A percentile compares a stretch with the other conserved stretches of the same genome.
phyloP scores from a whole-genome alignment of 2,329 filamentous ascomycete species.

The Trichophyton verrucosum region DNA sequence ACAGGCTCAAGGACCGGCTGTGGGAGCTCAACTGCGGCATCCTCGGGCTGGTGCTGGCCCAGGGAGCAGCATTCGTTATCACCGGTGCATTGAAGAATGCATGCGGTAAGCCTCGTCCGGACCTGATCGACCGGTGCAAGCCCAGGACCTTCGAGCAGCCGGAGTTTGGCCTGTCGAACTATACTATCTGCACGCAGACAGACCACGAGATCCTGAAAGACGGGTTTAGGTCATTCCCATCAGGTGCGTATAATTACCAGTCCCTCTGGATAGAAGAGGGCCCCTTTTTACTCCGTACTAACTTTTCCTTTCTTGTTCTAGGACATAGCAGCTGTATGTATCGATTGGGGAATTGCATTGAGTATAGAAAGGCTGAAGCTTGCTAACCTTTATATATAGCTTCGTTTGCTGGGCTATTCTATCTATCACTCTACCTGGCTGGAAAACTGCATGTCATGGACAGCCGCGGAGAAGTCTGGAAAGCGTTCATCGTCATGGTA shows the following conservation, averaged over 20 bases:
- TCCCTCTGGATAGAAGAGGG: no score
- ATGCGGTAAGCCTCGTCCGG: constrained; percentile 47
- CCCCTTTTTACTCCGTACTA: constrained; percentile 3
- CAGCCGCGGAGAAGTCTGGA: constrained; percentile 50
- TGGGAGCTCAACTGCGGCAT: constrained; percentile 52
- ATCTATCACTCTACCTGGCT: constrained; percentile 47
- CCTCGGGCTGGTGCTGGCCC: constrained; percentile 43
- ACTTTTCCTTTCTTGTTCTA: constrained; percentile 11
- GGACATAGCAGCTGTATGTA: constrained; percentile 41
- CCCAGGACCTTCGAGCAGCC: constrained; percentile 24
- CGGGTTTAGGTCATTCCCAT: constrained; percentile 48
- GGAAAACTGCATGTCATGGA: constrained; percentile 49
- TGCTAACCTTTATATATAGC: constrained; percentile 25
- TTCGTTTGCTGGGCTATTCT: constrained; percentile 48
- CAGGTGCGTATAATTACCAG: constrained; percentile 26
- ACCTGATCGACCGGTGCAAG: constrained; percentile 44
- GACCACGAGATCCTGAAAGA: constrained; percentile 43
- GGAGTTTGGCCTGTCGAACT: constrained; percentile 34
- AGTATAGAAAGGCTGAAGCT: not conserved
- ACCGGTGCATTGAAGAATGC: constrained; percentile 48
- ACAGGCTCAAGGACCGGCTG: constrained; percentile 44
- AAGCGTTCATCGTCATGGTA: constrained; percentile 42
- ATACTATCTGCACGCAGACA: constrained; percentile 40
- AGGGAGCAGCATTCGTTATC: constrained; percentile 45
- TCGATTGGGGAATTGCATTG: not conserved